A percentile compares a stretch with the other conserved stretches of the same genome.
These are phyloP conservation scores for Rhodotorula babjevae DNA, from an alignment of 768 basidiomycete species.

Conservation along the genomic window DNA sequence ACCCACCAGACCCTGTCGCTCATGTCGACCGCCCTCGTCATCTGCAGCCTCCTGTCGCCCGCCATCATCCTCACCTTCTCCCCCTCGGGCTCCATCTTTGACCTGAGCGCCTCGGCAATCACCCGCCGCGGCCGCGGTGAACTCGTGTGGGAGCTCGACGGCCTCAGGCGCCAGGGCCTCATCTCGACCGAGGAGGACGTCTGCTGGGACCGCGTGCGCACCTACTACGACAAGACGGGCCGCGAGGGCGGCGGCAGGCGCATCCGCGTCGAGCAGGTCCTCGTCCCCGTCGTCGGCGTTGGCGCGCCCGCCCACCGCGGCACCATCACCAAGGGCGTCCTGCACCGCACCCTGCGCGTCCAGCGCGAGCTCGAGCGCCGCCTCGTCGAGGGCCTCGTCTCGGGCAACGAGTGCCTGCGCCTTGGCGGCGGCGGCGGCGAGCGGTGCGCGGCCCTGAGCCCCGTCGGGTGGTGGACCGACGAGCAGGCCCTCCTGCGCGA, in stretches of 20 bases:
- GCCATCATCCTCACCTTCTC: constrained; percentile 78
- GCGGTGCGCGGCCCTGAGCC: constrained; percentile 42
- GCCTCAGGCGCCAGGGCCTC: constrained; percentile 57
- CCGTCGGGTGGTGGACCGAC: not conserved
- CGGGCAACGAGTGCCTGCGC: constrained; percentile 48
- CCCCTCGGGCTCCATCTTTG: constrained; percentile 58
- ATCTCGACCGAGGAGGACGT: constrained; percentile 65
- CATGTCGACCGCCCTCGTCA: constrained; percentile 60
- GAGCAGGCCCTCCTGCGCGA: not conserved
- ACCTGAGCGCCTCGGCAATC: constrained; percentile 54
- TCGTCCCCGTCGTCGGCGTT: constrained; percentile 59
- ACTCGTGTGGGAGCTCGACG: constrained; percentile 53
- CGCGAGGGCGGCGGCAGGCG: constrained; percentile 66
- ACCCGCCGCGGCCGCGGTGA: constrained; percentile 57
- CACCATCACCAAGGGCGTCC: constrained; percentile 59
- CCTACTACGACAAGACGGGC: constrained; percentile 66
- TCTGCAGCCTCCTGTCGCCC: constrained; percentile 69
- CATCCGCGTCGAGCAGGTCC: constrained; percentile 69
- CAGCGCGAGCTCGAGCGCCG: constrained; percentile 57
- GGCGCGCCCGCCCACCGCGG: constrained; percentile 44
- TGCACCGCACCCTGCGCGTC: constrained; percentile 62
- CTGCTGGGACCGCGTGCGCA: constrained; percentile 56
- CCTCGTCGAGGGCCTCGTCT: constrained; percentile 42
- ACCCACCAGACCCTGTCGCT: constrained; percentile 86
- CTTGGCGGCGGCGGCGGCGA: constrained; percentile 50